A percentile compares a stretch with the other conserved stretches of the same genome.
phyloP scores from a whole-genome alignment of 495 filamentous ascomycete genomes.

The Penicillium odoratum region DNA sequence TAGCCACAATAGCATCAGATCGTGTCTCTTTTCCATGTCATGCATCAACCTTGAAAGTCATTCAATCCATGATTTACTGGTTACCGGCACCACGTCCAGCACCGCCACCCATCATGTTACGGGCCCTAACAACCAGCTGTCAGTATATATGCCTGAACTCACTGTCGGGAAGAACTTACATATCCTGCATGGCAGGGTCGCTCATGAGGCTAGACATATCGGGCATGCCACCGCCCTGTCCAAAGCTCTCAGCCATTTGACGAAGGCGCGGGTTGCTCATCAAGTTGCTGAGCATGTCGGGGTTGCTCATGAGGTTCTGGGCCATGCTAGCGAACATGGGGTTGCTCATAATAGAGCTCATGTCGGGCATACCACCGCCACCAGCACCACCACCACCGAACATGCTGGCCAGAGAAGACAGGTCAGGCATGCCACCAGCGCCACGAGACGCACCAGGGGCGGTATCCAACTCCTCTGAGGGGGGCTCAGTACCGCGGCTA shows the following conservation, averaged over 20 bases:
- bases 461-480: conserved; percentile 50
- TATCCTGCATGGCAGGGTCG: conserved; percentile 87
- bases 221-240: conserved; percentile 73
- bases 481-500: conserved; percentile 49
- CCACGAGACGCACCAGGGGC: conserved; percentile 46
- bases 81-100: conserved; percentile 40
- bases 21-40: conserved; percentile 23
- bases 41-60: conserved; percentile 12
- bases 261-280: conserved; percentile 91
- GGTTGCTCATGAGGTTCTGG: conserved; percentile 95
- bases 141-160: conserved; percentile 10
- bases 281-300: conserved; percentile 80
- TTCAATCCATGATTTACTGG: conserved; percentile 12
- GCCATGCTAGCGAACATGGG: conserved; percentile 97
- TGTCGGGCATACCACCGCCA: conserved; percentile 82
- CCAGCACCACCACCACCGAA: conserved; percentile 58
- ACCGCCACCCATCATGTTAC: conserved; percentile 72
- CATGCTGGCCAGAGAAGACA: conserved; percentile 70
- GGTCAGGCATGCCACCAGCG: conserved; percentile 77
- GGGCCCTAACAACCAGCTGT: conserved; percentile 53
- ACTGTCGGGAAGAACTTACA: conserved; percentile 60
- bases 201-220: conserved; percentile 79
- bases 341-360: conserved; percentile 87
- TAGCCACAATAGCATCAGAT: conserved; percentile 27
- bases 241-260: conserved; percentile 66